phyloP scores from a whole-genome alignment of 108 stramenopile genomes.

The Nitzschia palea region DNA sequence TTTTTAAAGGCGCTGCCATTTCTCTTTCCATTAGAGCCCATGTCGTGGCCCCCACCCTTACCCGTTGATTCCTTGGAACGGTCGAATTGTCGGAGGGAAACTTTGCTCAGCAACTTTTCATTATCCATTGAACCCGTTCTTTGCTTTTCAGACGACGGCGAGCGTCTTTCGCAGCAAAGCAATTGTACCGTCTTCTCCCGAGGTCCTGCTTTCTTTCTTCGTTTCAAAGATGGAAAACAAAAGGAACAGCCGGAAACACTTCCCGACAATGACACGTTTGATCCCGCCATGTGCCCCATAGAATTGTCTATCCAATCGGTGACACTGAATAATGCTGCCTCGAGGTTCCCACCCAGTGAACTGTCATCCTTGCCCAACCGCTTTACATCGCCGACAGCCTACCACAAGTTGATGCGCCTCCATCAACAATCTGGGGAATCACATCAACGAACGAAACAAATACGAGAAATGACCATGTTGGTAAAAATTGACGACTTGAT shows the following conservation, averaged over 20 bases:
- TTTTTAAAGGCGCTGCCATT: conserved; percentile 27
- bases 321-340: conserved; percentile 9
- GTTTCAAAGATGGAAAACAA: not conserved
- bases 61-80: not conserved
- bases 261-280: not conserved
- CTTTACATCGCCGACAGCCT: not conserved
- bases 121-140: not conserved
- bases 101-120: not conserved
- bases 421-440: not conserved
- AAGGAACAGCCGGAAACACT: not conserved
- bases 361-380: not conserved
- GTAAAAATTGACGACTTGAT: not conserved
- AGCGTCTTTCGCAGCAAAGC: conserved; percentile 6
- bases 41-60: conserved; percentile 11
- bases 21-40: conserved; percentile 10
- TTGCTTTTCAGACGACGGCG: not conserved
- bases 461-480: not conserved
- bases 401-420: conserved; percentile 1
- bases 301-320: conserved; percentile 15
- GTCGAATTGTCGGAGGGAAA: conserved; percentile 13
- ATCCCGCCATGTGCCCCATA: conserved; percentile 25
- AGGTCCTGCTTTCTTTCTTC: conserved; percentile 1
- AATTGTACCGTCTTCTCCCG: not conserved
- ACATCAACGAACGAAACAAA: not conserved
- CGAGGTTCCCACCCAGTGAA: not conserved